These are phyloP conservation scores for Aurantiochytrium sp. DNA, from an alignment of 108 stramenopile genomes.

Conservation along the genomic window DNA sequence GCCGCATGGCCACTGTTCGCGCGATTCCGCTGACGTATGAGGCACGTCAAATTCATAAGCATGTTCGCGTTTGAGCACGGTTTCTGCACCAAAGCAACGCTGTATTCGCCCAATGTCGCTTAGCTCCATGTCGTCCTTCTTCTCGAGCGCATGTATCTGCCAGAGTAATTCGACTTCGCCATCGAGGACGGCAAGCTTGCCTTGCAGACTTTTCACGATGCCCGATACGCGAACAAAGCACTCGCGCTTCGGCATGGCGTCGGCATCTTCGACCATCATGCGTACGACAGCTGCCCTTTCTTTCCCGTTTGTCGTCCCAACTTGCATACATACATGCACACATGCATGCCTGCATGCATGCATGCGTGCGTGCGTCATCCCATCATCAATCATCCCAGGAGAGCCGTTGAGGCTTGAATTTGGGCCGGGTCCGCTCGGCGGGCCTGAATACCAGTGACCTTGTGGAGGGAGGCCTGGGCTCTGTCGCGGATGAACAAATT, in stretches of 20 bases:
- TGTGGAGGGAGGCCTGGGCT: too few species aligned
- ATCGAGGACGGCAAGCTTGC: not conserved
- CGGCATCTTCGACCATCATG: not conserved
- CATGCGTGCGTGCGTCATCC: too few species aligned
- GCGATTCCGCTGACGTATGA: not conserved
- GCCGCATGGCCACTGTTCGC: not conserved
- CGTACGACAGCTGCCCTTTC: not conserved
- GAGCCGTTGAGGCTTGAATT: too few species aligned
- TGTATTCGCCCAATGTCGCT: too few species aligned
- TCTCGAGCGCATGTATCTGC: not conserved
- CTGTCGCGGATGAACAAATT: too few species aligned
- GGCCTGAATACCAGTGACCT: too few species aligned
- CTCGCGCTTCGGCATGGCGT: not conserved
- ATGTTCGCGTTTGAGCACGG: too few species aligned
- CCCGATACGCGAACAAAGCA: not conserved
- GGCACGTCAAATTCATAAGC: too few species aligned
- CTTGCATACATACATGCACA: not conserved
- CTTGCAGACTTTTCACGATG: not conserved
- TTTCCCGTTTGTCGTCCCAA: not conserved
- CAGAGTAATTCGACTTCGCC: not conserved
- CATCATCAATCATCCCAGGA: too few species aligned
- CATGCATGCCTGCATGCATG: not conserved
- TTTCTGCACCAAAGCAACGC: too few species aligned
- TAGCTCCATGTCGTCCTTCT: too few species aligned
- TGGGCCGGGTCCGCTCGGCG: too few species aligned